phyloP scores from a whole-genome alignment of 2,329 filamentous ascomycete species.

The Venturia effusa region DNA sequence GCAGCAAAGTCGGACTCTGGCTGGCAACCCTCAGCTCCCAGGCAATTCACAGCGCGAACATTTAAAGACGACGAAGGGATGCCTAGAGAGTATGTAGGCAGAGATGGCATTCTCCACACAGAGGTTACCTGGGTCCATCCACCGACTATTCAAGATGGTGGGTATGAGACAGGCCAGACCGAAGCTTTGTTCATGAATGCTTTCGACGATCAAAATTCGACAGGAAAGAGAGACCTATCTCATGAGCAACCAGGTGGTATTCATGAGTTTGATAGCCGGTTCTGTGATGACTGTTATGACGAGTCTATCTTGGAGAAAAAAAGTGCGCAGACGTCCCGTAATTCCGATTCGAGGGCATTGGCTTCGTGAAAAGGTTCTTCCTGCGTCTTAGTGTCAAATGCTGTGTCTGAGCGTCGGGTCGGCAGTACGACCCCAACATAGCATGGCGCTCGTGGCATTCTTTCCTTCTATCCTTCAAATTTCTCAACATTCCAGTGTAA shows the following conservation, averaged over 20 bases:
- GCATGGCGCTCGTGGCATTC: neutral
- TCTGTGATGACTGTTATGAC: neutral
- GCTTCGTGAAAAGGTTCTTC: neutral
- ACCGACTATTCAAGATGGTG: constrained; percentile 28
- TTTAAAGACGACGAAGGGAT: constrained; percentile 31
- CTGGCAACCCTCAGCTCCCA: constrained; percentile 11
- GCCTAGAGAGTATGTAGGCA: constrained; percentile 25
- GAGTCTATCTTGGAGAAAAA: neutral
- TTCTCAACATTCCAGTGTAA: neutral
- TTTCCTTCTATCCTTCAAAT: too few relatives aligned
- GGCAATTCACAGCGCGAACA: constrained; percentile 23
- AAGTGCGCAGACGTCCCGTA: neutral
- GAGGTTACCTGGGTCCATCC: constrained; percentile 37
- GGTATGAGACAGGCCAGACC: constrained; percentile 23
- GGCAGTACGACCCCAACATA: neutral
- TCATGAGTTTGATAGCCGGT: neutral
- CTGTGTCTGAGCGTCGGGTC: neutral
- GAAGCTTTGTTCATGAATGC: constrained; percentile 4
- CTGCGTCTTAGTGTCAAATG: neutral
- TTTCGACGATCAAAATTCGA: neutral
- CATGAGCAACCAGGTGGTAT: neutral
- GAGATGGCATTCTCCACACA: constrained; percentile 30
- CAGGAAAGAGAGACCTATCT: neutral
- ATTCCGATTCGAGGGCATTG: neutral
- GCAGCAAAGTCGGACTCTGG: constrained; percentile 20